Base-by-base conservation (phyloP, 306 rosid species). In the Prunus mume region DNA sequence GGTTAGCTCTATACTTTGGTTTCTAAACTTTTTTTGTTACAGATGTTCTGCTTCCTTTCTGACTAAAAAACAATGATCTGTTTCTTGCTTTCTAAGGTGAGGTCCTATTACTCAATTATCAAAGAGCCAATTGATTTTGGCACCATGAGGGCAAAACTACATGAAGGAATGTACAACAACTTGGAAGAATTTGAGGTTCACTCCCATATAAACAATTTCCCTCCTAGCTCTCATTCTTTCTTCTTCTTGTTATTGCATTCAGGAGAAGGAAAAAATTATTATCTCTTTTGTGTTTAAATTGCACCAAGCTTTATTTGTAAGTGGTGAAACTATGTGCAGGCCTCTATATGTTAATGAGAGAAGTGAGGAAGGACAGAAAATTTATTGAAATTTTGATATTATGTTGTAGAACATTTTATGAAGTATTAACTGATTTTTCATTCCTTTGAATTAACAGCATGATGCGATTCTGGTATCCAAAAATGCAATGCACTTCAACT, bases 71-170 rank as follows among this genome's bases (percentile, higher is more conserved):
- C 3, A 12, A 4, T 68, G 58, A 65, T 61, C n/a, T n/a, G 25
- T 71, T 75, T 65, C 43, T 66, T 75, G 19, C 27, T 12, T 50
- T 12, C 11, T 12, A 81, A 85, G 88, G 88, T 78, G 41, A 69
- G 18, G 52, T 73, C 32, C 41, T 81, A 85, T 65, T 66, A 85
- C 24, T 22, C 19, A 2, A 85, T 75, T 6, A 81, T 85, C 20
- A 77, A 78, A 60, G 73, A 85, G 72, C 88, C 85, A 2, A 85
- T 85, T 85, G 88, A 85, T 78, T 85, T 85, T 55, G 81, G 85
- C 57, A 85, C 81, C 55, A 79, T 85, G 78, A 81, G 83, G 52
- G 70, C 79, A 61, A 81, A 85, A 78, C 79, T 85, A 51, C 66
- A 78, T 20, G 81, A 79, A 61, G 83, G 73, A 54, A 18, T 50